Evolutionary conservation across 2,329 filamentous ascomycete genomes (phyloP), one percentile per base, ranked within the genome.

Genomic region (Fusarium drepaniforme): DNA sequence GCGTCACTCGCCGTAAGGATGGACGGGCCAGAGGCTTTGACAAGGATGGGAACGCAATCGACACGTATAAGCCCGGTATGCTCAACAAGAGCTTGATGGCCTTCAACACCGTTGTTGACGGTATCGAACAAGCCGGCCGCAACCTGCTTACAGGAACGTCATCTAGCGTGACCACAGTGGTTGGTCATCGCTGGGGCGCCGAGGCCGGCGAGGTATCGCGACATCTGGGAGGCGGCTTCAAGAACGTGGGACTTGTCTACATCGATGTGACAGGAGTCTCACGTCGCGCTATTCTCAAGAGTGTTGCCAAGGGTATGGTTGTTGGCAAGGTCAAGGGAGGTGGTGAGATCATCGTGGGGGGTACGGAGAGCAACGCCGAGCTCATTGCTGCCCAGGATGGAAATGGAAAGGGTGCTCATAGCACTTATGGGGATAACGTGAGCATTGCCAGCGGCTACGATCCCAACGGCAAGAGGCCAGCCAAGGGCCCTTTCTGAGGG

Each of bases 81-180:
- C 85, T 99, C 75, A 99, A 99, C 86, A 98, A 98, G 88, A 95
- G 93, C 73, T 87, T 99, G 86, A 98, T 99, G 86, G 97, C 97
- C 0, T 98, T 98, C 83, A 95, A 93, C 44, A 99, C 97, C 0
- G 91, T 99, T 53, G 94, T 95, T 28, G 97, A 99, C 79, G 97
- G 97, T 42, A 93, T 98, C 68, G 96, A 98, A 76, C 93, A 97
- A 77, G 93, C 94, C 2, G 94, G 95, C 1, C 93, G 93, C 64
- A 94, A 91, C 72, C 86, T 99, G 35, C 88, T 99, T 35, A 90
- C 89, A 6, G 92, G 92, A 12, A 91, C 93, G 4, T 93, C 94
- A 5, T 88, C 89, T 1, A 95, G 96, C n/a, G 93, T 96, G 28
- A 95, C 91, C 40, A 94, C 93, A 1, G 92, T 98, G 62, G 94